phyloP scores from a whole-genome alignment of 495 filamentous ascomycete species.

The Aspergillus indologenus region DNA sequence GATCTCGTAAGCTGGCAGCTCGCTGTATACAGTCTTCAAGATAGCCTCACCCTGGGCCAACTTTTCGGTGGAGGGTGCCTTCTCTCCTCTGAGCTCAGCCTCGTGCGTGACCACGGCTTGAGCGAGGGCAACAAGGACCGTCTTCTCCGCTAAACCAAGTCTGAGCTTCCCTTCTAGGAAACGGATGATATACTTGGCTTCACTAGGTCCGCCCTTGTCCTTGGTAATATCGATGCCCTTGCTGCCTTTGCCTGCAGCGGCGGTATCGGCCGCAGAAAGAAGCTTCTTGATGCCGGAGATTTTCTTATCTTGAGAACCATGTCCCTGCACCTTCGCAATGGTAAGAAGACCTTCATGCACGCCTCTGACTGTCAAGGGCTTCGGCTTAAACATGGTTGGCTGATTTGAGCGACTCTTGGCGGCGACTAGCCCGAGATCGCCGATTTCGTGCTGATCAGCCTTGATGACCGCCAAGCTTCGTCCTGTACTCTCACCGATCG shows the following conservation, averaged over 20 bases:
- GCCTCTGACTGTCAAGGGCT: slow-evolving; percentile 78
- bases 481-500: slow-evolving; percentile 91
- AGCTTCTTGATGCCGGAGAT: slow-evolving; percentile 94
- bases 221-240: slow-evolving; percentile 81
- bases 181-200: slow-evolving; percentile 89
- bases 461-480: slow-evolving; percentile 85
- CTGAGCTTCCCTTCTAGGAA: slow-evolving; percentile 92
- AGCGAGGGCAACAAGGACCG: slow-evolving; percentile 80
- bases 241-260: slow-evolving; percentile 60
- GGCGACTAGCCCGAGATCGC: slow-evolving; percentile 90
- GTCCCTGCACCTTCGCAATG: slow-evolving; percentile 82
- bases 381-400: slow-evolving; percentile 96
- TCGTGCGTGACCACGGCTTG: slow-evolving; percentile 87
- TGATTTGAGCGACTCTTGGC: slow-evolving; percentile 93
- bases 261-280: slow-evolving; percentile 77
- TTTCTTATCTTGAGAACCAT: slow-evolving; percentile 86
- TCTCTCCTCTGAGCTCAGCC: slow-evolving; percentile 59
- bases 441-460: slow-evolving; percentile 90
- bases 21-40: slow-evolving; percentile 89
- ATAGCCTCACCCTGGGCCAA: slow-evolving; percentile 78
- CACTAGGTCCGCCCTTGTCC: slow-evolving; percentile 89
- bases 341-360: slow-evolving; percentile 85
- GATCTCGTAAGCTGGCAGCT: slow-evolving; percentile 91
- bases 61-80: slow-evolving; percentile 67
- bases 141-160: slow-evolving; percentile 88